phyloP scores from a whole-genome alignment of 441 rosid species.

The Euphorbia schlechtendalii region DNA sequence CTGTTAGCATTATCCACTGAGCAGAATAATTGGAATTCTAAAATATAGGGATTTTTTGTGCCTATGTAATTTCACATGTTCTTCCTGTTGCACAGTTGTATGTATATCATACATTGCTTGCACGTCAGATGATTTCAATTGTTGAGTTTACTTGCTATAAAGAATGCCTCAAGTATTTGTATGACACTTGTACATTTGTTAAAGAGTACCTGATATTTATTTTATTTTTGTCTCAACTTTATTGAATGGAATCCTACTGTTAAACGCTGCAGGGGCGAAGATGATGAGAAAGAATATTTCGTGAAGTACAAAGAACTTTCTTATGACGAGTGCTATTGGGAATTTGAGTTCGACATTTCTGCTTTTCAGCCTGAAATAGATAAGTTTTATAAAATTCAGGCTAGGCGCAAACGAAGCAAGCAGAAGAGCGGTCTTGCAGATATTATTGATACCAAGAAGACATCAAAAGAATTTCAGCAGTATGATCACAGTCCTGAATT shows the following conservation, averaged over 20 bases:
- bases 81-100: not conserved
- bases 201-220: not conserved
- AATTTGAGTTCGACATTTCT: slow-evolving; percentile 81
- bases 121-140: not conserved
- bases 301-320: slow-evolving; percentile 94
- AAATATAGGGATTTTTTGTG: not conserved
- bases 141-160: not conserved
- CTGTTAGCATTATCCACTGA: not conserved
- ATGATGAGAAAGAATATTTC: slow-evolving; percentile 74
- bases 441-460: slow-evolving; percentile 49
- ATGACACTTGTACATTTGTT: not conserved
- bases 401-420: slow-evolving; percentile 49
- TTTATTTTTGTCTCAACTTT: slow-evolving; percentile 16
- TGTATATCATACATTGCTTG: not conserved
- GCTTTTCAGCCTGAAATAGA: slow-evolving; percentile 88
- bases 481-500: slow-evolving; percentile 85
- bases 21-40: not conserved
- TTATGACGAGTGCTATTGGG: slow-evolving; percentile 99
- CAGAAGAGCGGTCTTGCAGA: slow-evolving; percentile 41
- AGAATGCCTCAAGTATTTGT: not conserved
- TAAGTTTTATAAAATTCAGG: slow-evolving; percentile 59
- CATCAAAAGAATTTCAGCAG: slow-evolving; percentile 75
- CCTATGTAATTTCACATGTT: slow-evolving; percentile 1
- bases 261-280: slow-evolving; percentile 67
- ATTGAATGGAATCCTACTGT: slow-evolving; percentile 14